Evolutionary conservation across 257 asterid species (phyloP).

Genomic region (Orobanche coerulescens): DNA sequence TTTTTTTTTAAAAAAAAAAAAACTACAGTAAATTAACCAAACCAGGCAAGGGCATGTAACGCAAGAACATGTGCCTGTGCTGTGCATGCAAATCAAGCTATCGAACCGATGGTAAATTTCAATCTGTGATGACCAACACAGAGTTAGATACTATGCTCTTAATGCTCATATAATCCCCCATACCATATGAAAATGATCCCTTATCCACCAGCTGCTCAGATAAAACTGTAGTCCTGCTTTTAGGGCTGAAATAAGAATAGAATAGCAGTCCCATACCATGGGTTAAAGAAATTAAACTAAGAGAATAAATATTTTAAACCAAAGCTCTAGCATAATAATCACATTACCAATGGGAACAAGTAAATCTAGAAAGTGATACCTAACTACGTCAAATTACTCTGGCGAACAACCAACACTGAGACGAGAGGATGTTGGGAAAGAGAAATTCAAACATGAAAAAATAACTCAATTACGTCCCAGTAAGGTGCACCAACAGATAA

Average conservation of each 20-base stretch:
- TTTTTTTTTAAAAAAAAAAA: too few relatives aligned
- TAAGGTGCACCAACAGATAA: background rate
- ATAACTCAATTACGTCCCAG: too few relatives aligned
- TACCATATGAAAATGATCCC: conserved; percentile 46
- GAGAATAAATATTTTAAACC: conserved; percentile 1
- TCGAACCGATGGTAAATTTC: conserved; percentile 1
- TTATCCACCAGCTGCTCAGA: conserved; percentile 52
- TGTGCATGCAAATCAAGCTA: conserved; percentile 10
- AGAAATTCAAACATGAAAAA: background rate
- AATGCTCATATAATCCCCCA: conserved; percentile 37
- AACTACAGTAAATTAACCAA: background rate
- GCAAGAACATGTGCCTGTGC: background rate
- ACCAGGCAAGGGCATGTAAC: background rate
- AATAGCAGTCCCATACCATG: conserved; percentile 27
- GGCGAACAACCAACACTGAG: background rate
- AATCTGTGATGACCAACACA: conserved; percentile 10
- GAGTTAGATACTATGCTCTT: conserved; percentile 10
- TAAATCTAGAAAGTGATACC: background rate
- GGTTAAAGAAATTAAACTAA: conserved; percentile 30
- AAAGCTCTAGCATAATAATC: background rate
- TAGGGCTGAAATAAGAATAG: conserved; percentile 26
- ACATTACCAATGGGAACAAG: background rate
- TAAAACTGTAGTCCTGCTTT: conserved; percentile 43
- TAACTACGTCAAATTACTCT: background rate
- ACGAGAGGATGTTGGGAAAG: background rate